Evolutionary conservation across 2,329 filamentous ascomycete species (phyloP).

Genomic region (Ceratocystiopsis brevicomis): DNA sequence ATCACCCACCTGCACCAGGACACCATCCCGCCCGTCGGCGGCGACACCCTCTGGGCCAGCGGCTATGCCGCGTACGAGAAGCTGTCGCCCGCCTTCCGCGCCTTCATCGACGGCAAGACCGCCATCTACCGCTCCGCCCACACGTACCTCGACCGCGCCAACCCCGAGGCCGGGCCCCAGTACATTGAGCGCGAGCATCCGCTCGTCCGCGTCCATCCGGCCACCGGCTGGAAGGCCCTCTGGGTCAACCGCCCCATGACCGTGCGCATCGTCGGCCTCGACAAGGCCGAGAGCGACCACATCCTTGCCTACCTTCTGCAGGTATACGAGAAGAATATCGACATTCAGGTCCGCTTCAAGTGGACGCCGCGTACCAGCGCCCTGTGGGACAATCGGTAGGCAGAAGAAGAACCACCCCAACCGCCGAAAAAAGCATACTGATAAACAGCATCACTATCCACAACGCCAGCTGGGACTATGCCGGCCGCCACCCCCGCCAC

Average conservation of each 20-base stretch:
- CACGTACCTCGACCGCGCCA: conserved; percentile 43
- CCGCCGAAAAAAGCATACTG: neutral
- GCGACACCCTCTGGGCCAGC: conserved; percentile 55
- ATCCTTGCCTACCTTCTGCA: conserved; percentile 48
- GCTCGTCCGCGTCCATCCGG: conserved; percentile 50
- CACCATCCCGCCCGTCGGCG: conserved; percentile 43
- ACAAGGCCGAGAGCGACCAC: conserved; percentile 48
- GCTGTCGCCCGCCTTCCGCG: conserved; percentile 48
- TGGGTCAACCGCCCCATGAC: conserved; percentile 58
- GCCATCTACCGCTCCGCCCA: conserved; percentile 50
- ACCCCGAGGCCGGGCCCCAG: conserved; percentile 42
- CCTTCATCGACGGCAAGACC: conserved; percentile 46
- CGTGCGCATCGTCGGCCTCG: conserved; percentile 46
- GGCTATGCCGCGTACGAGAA: conserved; percentile 58
- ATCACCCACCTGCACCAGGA: conserved; percentile 55
- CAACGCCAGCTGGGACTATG: conserved; percentile 58
- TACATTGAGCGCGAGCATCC: conserved; percentile 50
- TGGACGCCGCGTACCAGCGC: conserved; percentile 51
- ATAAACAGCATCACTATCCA: conserved; percentile 45
- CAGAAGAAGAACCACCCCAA: too few relatives aligned
- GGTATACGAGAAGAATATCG: conserved; percentile 49
- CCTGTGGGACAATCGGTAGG: conserved; percentile 49
- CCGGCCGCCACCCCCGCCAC: conserved; percentile 45
- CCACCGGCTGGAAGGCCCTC: conserved; percentile 52
- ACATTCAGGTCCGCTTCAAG: conserved; percentile 53